Evolutionary conservation across 148 eudicot genomes (phyloP).

Genomic region (Cornus kousa): DNA sequence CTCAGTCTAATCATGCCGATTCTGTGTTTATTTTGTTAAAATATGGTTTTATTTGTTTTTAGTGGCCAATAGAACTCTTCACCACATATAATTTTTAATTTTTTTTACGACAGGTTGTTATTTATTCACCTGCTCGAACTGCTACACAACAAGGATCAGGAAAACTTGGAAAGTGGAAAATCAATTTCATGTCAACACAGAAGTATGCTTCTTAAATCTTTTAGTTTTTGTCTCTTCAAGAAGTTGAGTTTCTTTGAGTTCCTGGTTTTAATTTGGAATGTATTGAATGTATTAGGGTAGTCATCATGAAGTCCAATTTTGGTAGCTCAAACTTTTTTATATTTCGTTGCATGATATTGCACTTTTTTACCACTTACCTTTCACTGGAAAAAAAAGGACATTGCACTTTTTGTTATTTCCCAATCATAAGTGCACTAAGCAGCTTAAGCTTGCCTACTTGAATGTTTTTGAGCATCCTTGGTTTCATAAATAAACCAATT

Average conservation of each 20-base stretch:
- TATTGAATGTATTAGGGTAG: not conserved
- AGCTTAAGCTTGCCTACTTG: not conserved
- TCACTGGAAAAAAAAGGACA: too few relatives aligned
- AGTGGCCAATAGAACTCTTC: not conserved
- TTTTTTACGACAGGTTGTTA: constrained; percentile 55
- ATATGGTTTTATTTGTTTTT: not conserved
- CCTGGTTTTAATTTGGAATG: not conserved
- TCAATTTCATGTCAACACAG: constrained; percentile 90
- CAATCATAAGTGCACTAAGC: too few relatives aligned
- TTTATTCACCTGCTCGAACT: constrained; percentile 83
- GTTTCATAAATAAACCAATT: not conserved
- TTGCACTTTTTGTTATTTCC: not conserved
- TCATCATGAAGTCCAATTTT: not conserved
- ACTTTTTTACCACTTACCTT: not conserved
- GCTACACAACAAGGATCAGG: constrained; percentile 96
- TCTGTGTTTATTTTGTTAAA: not conserved
- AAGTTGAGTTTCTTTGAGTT: not conserved
- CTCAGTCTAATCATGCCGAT: not conserved
- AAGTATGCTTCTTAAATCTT: constrained; percentile 39
- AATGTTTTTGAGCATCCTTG: not conserved
- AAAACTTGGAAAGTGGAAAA: constrained; percentile 90
- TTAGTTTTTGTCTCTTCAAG: not conserved
- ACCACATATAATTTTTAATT: not conserved
- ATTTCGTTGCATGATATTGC: not conserved
- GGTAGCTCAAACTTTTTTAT: not conserved